Base-by-base conservation (phyloP, 768 basidiomycete genomes). In the Serendipita sp. region DNA sequence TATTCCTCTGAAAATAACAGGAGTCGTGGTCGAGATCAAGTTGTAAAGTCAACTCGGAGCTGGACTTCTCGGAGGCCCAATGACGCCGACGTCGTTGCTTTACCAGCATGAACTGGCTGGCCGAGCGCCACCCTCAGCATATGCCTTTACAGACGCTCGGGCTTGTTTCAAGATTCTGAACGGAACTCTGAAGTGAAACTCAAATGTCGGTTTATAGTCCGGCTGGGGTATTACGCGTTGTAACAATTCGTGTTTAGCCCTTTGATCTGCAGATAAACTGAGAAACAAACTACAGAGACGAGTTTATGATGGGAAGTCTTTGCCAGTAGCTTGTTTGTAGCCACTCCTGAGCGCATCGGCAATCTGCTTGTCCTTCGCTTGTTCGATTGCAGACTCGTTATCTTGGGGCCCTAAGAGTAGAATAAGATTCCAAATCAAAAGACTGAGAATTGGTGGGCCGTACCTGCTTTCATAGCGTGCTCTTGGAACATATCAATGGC, bases 311-410 rank as follows among this genome's bases (percentile, higher is more conserved):
- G 73, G 74, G 63, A 79, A 71, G 13, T 78, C 75, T 37, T 69
- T 70, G 13, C 78, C 78, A 24, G 77, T 77, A 3, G 70, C 64
- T 38, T 67, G 68, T 70, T 76, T 76, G 65, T 72, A 78, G 30
- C 69, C 69, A 4, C 64, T 63, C 8, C 75, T 67, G 41, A 78
- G 71, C n/a, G 69, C 71, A 67, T 72, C 70, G 8, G 73, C 72
- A 65, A 78, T 76, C 68, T 73, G 71, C 64, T 75, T 72, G 68
- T 78, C 77, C 66, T 78, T 78, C 67, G 71, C 64, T 69, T 78
- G 76, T 69, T 78, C 77, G 35, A 74, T 28, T 4, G 73, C 75
- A n/a, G 72, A 69, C 68, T 78, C 78, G 67, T 78, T 70, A 30
- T 70, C 68, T 70, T 78, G 78, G 45, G 70, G 66, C 10, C 24